Evolutionary conservation across 148 eudicot species (phyloP).

Genomic region (Fagopyrum tataricum): DNA sequence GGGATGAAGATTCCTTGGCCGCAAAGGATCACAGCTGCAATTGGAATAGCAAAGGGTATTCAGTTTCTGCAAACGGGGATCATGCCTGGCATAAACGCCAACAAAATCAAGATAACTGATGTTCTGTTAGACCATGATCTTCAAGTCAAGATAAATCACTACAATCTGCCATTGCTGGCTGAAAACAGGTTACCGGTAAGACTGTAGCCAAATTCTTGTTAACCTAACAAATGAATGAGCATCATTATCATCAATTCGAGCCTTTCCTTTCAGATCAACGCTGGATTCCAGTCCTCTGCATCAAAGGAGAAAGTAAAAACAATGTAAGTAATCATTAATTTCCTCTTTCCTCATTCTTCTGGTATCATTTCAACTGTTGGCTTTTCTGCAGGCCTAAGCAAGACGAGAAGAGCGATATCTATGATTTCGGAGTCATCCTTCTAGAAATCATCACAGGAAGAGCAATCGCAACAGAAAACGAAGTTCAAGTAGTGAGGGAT

Average conservation of each 20-base stretch:
- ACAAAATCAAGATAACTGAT: constrained; percentile 62
- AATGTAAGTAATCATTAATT: background rate
- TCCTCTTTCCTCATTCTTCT: background rate
- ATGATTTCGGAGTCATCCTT: constrained; percentile 70
- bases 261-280: constrained; percentile 1
- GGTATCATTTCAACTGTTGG: background rate
- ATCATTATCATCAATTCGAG: constrained; percentile 14
- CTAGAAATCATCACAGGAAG: constrained; percentile 63
- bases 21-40: constrained; percentile 57
- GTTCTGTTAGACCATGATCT: constrained; percentile 58
- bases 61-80: constrained; percentile 80
- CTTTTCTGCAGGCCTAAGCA: constrained; percentile 27
- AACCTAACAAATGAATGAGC: background rate
- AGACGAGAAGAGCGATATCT: constrained; percentile 46
- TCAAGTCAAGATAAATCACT: constrained; percentile 62
- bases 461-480: constrained; percentile 34
- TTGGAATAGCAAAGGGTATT: constrained; percentile 76
- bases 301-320: constrained; percentile 6
- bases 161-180: constrained; percentile 61
- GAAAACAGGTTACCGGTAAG: constrained; percentile 45
- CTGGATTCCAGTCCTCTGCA: background rate
- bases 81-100: constrained; percentile 58
- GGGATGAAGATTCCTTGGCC: constrained; percentile 56
- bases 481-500: constrained; percentile 43
- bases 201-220: background rate